Base-by-base conservation (phyloP, 2,329 filamentous ascomycete species). In the Trichoderma asperellum region DNA sequence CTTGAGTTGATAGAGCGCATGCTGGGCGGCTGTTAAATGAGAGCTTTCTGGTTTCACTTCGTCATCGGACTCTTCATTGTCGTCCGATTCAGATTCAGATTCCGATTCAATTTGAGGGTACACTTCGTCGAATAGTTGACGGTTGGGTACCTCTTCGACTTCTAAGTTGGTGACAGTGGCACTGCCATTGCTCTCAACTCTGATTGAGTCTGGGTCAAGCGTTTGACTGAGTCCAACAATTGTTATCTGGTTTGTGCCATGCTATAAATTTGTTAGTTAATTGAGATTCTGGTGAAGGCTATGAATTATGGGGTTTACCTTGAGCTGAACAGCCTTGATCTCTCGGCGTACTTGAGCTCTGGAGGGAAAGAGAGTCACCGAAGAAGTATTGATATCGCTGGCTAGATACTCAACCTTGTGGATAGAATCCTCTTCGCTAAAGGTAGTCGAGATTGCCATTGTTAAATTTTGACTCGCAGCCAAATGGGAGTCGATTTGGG, bases 361-460 rank as follows among this genome's bases (percentile, higher is more conserved):
- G 2, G 82, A 81, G 0, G 89, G 89, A 70, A 89, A 91, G 52
- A 92, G 82, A 0, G 86, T 88, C 18, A 92, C 88, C 0, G 85
- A 85, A 61, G 86, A 86, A 40, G 89, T 91, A 10, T 80, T 74
- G 35, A 91, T 79, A 60, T 89, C 83, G 55, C 85, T 83, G 71
- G 91, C 77, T 37, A 83, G 82, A 76, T 88, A 89, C 70, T 86
- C 81, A 69, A 85, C 77, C 70, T 80, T 80, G 72, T 83, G 76
- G 66, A 76, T 64, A 43, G 75, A 70, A 27, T 84, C 82, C 80
- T 84, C 82, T 62, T 60, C 72, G 53, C 21, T 67, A 52, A 18
- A 43, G 10, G 56, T 34, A 34, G 47, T 47, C 21, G 60, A 47
- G 58, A 40, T 49, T n/a, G 47, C 58, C 66, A 68, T 68, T 37